phyloP scores from a whole-genome alignment of 169 alveolate species.

The Cryptosporidium felis region DNA sequence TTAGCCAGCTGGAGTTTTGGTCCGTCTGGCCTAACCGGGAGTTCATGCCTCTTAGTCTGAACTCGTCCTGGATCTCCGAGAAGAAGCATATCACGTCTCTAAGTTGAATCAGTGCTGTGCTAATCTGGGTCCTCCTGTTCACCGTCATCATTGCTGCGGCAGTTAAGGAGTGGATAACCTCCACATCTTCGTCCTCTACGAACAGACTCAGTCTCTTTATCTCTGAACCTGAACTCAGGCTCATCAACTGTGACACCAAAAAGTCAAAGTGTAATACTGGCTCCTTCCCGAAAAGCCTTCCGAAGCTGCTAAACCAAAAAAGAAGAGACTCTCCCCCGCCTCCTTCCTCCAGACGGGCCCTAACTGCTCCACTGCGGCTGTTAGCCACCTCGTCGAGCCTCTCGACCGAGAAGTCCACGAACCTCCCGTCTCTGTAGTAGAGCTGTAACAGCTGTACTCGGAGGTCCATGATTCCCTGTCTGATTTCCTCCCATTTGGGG shows the following conservation, averaged over 20 bases:
- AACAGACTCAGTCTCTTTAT: slow-evolving; percentile 21
- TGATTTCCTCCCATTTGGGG: slow-evolving; percentile 43
- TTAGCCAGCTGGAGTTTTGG: neutral
- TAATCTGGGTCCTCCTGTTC: slow-evolving; percentile 44
- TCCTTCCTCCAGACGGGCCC: neutral
- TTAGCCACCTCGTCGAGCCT: slow-evolving; percentile 34
- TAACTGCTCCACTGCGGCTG: neutral
- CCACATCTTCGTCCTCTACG: slow-evolving; percentile 15
- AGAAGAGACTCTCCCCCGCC: neutral
- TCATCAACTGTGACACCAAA: slow-evolving; percentile 49
- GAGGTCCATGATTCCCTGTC: slow-evolving; percentile 47
- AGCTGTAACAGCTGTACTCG: slow-evolving; percentile 13
- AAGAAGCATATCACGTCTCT: slow-evolving; percentile 37
- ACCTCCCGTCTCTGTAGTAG: slow-evolving; percentile 27
- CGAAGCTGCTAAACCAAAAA: slow-evolving; percentile 40
- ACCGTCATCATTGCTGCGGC: slow-evolving; percentile 67
- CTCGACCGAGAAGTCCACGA: neutral
- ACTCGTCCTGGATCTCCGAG: slow-evolving; percentile 9
- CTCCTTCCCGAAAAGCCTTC: slow-evolving; percentile 10
- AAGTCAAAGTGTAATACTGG: slow-evolving; percentile 54
- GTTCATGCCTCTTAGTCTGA: neutral
- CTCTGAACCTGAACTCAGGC: slow-evolving; percentile 9
- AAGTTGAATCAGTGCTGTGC: slow-evolving; percentile 51
- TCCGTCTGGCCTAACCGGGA: neutral
- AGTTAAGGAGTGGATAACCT: slow-evolving; percentile 42